Conservation (phyloP, 1,284 basidiomycete genomes). For the Puccinia sorghi region DNA sequence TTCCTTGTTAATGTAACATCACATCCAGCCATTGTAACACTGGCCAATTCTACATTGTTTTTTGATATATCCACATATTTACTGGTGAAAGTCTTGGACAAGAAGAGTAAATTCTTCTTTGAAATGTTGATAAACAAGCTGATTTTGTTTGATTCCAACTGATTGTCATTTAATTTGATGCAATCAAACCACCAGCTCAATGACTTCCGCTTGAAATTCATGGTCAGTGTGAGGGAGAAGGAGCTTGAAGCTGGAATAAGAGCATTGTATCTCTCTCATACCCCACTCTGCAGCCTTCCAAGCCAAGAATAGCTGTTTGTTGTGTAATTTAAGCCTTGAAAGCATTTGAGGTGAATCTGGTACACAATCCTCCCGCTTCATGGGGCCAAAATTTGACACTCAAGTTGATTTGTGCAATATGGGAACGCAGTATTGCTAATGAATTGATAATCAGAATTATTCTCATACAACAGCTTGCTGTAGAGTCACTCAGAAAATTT, state of each 20-base stretch:
- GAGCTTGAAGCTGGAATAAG: neutral
- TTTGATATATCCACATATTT: too few species aligned
- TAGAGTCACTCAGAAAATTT: neutral
- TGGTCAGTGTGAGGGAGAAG: neutral
- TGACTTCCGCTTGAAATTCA: neutral
- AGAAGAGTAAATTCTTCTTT: neutral
- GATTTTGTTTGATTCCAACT: neutral
- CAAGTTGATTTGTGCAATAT: neutral
- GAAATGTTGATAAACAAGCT: neutral
- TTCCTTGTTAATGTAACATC: too few species aligned
- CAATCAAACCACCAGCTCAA: neutral
- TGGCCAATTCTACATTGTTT: too few species aligned
- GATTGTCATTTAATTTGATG: neutral
- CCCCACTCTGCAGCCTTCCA: slow-evolving; percentile 7
- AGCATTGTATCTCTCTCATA: neutral
- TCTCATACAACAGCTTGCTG: neutral
- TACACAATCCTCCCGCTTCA: neutral
- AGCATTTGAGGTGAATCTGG: neutral
- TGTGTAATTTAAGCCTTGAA: neutral
- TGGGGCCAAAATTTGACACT: neutral
- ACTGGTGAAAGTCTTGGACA: too few species aligned
- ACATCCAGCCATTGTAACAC: too few species aligned
- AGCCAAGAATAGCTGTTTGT: neutral
- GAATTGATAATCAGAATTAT: neutral
- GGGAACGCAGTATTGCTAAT: slow-evolving; percentile 2